These are phyloP conservation scores for Leishmania tropica DNA, from an alignment of 208 protist species.

Conservation along the genomic window DNA sequence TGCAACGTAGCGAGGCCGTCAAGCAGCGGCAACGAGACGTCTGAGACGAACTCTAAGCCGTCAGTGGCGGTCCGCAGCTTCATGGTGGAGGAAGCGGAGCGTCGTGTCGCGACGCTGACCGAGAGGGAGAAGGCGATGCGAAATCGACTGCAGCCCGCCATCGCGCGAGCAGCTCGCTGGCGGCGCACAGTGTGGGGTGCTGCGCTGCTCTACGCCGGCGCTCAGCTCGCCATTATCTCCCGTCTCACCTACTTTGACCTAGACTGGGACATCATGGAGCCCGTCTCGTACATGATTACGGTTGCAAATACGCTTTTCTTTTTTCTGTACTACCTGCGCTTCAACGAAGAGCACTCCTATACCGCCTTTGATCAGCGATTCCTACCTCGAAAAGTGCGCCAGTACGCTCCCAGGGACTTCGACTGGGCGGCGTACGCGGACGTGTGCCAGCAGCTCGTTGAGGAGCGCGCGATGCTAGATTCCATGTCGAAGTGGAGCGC, in stretches of 20 bases:
- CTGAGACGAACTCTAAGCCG: background rate
- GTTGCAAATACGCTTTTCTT: slow-evolving; percentile 65
- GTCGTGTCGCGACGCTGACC: slow-evolving; percentile 37
- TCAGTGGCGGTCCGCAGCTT: slow-evolving; percentile 22
- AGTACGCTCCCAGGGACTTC: slow-evolving; percentile 73
- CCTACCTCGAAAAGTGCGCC: slow-evolving; percentile 48
- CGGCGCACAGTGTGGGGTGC: slow-evolving; percentile 66
- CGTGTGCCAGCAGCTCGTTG: slow-evolving; percentile 43
- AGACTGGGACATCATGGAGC: slow-evolving; percentile 93
- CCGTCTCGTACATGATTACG: slow-evolving; percentile 79
- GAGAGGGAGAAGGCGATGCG: slow-evolving; percentile 45
- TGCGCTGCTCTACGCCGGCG: slow-evolving; percentile 57
- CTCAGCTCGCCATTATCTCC: slow-evolving; percentile 76
- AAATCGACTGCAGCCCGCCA: slow-evolving; percentile 40
- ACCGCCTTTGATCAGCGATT: slow-evolving; percentile 54
- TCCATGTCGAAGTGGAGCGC: slow-evolving; percentile 50
- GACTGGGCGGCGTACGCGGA: slow-evolving; percentile 68
- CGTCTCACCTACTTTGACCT: slow-evolving; percentile 89
- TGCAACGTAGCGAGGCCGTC: background rate
- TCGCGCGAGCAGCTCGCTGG: slow-evolving; percentile 55
- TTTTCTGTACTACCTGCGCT: slow-evolving; percentile 67
- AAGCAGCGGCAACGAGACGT: background rate
- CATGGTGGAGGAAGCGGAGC: slow-evolving; percentile 46
- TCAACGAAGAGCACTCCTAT: slow-evolving; percentile 60
- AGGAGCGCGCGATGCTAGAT: slow-evolving; percentile 42